phyloP scores from a whole-genome alignment of 1,284 basidiomycete genomes.

The Trichosporon inkin region DNA sequence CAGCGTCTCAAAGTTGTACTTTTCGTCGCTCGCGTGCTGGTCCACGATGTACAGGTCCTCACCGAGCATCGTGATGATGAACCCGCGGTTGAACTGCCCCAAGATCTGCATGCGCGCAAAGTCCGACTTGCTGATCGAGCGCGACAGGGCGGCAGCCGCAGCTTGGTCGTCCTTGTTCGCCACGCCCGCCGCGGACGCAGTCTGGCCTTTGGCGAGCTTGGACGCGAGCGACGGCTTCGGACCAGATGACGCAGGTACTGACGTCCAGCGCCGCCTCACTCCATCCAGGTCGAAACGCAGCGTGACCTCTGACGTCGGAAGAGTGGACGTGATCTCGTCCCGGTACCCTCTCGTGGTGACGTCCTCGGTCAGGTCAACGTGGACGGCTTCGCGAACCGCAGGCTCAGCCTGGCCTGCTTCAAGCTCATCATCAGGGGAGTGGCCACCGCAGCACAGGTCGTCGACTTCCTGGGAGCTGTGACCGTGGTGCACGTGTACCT shows the following conservation, averaged over 20 bases:
- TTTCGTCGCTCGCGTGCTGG: slow-evolving; percentile 72
- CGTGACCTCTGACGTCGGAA: slow-evolving; percentile 35
- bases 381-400: not conserved
- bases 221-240: not conserved
- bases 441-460: not conserved
- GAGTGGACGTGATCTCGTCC: slow-evolving; percentile 37
- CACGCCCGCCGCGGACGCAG: slow-evolving; percentile 56
- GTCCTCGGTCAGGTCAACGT: slow-evolving; percentile 8
- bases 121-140: slow-evolving; percentile 83
- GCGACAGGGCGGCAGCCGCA: slow-evolving; percentile 70
- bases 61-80: slow-evolving; percentile 78
- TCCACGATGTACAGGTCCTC: slow-evolving; percentile 88
- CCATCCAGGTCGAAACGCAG: slow-evolving; percentile 39
- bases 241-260: not conserved
- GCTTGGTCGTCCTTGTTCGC: slow-evolving; percentile 58
- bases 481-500: not conserved
- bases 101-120: slow-evolving; percentile 78
- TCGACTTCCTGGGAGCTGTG: slow-evolving; percentile 8
- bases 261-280: slow-evolving; percentile 27
- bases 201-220: slow-evolving; percentile 1
- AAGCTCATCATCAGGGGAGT: not conserved
- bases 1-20: slow-evolving; percentile 90
- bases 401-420: not conserved
- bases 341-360: slow-evolving; percentile 23
- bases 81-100: slow-evolving; percentile 95